Evolutionary conservation across 2,329 filamentous ascomycete genomes (phyloP).

Genomic region (Ceratocystis harringtonii): DNA sequence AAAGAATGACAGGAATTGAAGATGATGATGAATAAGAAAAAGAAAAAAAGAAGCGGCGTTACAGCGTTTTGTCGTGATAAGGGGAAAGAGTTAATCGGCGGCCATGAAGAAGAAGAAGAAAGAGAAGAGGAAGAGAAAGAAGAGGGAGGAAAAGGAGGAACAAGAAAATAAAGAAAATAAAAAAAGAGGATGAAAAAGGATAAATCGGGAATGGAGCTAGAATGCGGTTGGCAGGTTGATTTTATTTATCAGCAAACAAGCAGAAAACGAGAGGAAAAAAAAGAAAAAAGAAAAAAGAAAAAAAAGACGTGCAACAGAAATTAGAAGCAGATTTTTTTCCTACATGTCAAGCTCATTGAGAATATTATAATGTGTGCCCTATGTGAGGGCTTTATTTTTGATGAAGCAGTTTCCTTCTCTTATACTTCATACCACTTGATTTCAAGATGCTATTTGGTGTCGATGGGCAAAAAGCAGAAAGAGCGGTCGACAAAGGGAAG

Average conservation of each 20-base stretch:
- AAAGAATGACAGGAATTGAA: constrained; percentile 11
- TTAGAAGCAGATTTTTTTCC: too few relatives aligned
- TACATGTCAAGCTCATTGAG: too few relatives aligned
- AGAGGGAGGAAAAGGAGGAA: not conserved
- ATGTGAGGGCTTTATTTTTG: not conserved
- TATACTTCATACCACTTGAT: too few relatives aligned
- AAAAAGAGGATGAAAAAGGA: constrained; percentile 1
- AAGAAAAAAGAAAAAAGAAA: not conserved
- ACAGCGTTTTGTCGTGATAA: not conserved
- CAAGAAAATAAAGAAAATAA: not conserved
- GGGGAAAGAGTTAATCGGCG: not conserved
- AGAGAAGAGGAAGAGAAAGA: not conserved
- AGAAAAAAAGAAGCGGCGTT: constrained; percentile 7
- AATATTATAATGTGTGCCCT: not conserved
- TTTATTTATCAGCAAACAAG: not conserved
- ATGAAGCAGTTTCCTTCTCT: not conserved
- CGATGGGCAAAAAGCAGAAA: not conserved
- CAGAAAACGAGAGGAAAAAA: not conserved
- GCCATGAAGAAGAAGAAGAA: constrained; percentile 11
- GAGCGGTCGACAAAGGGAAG: not conserved
- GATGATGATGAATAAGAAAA: not conserved
- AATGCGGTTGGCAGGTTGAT: constrained; percentile 1
- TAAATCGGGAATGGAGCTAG: constrained; percentile 8
- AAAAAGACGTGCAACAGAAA: too few relatives aligned
- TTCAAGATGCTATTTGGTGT: too few relatives aligned